Conservation (phyloP, 177 flowering plant species). For the Vitis hybrid region DNA sequence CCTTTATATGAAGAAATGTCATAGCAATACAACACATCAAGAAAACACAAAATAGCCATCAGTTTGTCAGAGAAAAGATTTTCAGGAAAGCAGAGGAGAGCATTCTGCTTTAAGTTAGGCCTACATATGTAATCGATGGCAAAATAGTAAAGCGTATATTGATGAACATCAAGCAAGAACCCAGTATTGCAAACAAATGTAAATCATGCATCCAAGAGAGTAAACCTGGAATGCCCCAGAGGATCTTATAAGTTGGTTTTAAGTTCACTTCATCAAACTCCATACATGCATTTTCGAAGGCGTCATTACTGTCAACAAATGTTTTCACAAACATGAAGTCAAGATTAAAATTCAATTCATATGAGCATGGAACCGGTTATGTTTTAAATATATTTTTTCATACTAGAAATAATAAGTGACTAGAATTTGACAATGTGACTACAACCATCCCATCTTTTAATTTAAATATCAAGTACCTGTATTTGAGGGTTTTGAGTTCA, state of each 20-base stretch:
- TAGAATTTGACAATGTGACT: neutral
- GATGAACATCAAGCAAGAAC: no score
- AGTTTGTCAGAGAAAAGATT: neutral
- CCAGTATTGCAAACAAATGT: no score
- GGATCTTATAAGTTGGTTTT: conserved; percentile 90
- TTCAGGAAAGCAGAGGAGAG: no score
- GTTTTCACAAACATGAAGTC: conserved; percentile 7
- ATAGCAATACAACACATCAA: no score
- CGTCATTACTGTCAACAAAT: conserved; percentile 50
- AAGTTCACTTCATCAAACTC: conserved; percentile 90
- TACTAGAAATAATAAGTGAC: neutral
- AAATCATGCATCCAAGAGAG: neutral
- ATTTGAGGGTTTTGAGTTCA: conserved; percentile 92
- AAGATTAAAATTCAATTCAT: neutral
- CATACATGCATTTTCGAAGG: conserved; percentile 96
- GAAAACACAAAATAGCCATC: neutral
- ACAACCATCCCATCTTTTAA: neutral
- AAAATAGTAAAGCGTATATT: no score
- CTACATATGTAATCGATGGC: no score
- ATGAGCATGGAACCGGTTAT: neutral
- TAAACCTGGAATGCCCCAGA: conserved; percentile 96
- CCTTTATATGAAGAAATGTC: neutral
- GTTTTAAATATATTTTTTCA: neutral
- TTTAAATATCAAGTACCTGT: conserved; percentile 47
- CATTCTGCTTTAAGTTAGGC: no score